phyloP scores from a whole-genome alignment of 345 rosid species.

The Crucihimalaya himalaica region DNA sequence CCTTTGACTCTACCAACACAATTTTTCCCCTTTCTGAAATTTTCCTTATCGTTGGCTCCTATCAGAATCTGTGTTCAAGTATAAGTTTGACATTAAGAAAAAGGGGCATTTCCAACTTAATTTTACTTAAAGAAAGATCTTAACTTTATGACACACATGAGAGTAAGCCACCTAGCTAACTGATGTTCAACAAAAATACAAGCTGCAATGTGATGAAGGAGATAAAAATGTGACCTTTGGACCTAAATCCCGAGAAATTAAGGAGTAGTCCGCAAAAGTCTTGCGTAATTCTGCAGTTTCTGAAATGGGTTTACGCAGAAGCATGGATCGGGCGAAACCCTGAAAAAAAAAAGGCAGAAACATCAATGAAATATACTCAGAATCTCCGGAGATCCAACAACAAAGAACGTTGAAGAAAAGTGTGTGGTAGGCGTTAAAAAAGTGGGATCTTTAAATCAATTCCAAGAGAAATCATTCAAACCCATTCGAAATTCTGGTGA shows the following conservation, averaged over 20 bases:
- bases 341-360: slow-evolving; percentile 9
- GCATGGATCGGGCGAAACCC: slow-evolving; percentile 33
- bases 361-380: slow-evolving; percentile 2
- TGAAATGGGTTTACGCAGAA: slow-evolving; percentile 33
- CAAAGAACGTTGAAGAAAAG: not conserved
- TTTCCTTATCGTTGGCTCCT: slow-evolving; percentile 65
- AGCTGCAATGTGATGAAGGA: slow-evolving; percentile 6
- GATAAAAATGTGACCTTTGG: slow-evolving; percentile 33
- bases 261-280: slow-evolving; percentile 15
- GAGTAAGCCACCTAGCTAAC: not conserved
- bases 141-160: not conserved
- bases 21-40: slow-evolving; percentile 54
- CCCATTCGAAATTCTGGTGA: not conserved
- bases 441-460: not conserved
- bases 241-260: slow-evolving; percentile 31
- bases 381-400: not conserved
- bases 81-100: not conserved
- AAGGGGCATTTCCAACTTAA: not conserved
- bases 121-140: not conserved
- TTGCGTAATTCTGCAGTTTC: slow-evolving; percentile 14
- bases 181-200: not conserved
- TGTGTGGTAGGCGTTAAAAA: not conserved
- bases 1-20: slow-evolving; percentile 61
- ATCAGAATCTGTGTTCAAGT: slow-evolving; percentile 49
- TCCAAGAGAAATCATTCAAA: slow-evolving; percentile 11